phyloP scores from a whole-genome alignment of 306 rosid species.

The Lupinus albus region DNA sequence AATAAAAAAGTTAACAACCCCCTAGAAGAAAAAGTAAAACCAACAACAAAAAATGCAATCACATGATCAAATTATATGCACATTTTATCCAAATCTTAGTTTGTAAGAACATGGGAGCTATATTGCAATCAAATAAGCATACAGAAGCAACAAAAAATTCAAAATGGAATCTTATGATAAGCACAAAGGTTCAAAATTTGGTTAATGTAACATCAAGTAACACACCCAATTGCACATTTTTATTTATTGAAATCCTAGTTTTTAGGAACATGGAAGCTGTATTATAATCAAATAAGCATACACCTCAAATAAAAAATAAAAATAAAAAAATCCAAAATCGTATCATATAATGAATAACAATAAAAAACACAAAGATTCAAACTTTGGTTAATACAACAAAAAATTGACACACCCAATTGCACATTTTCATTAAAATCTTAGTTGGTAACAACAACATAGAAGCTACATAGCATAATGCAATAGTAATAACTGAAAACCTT shows the following conservation, averaged over 20 bases:
- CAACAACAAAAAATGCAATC: conserved; percentile 22
- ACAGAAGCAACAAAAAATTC: too few relatives aligned
- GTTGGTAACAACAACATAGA: conserved; percentile 8
- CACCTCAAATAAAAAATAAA: background rate
- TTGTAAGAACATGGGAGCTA: too few relatives aligned
- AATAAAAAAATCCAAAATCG: too few relatives aligned
- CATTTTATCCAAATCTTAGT: too few relatives aligned
- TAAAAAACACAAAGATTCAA: conserved; percentile 13
- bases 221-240: conserved; percentile 15
- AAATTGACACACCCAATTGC: conserved; percentile 17
- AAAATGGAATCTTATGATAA: background rate
- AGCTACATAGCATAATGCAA: background rate
- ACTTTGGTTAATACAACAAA: conserved; percentile 25
- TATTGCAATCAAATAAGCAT: too few relatives aligned
- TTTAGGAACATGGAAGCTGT: background rate
- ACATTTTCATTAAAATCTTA: background rate
- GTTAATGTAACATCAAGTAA: background rate
- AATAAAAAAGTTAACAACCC: too few relatives aligned
- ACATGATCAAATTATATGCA: background rate
- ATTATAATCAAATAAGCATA: background rate
- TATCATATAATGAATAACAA: background rate
- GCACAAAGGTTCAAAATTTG: conserved; percentile 32
- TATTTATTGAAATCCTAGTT: background rate
- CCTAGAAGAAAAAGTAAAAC: background rate
- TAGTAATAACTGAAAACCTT: conserved; percentile 57